Conservation (phyloP, 768 basidiomycete species). For the Daedaleopsis sinensis region DNA sequence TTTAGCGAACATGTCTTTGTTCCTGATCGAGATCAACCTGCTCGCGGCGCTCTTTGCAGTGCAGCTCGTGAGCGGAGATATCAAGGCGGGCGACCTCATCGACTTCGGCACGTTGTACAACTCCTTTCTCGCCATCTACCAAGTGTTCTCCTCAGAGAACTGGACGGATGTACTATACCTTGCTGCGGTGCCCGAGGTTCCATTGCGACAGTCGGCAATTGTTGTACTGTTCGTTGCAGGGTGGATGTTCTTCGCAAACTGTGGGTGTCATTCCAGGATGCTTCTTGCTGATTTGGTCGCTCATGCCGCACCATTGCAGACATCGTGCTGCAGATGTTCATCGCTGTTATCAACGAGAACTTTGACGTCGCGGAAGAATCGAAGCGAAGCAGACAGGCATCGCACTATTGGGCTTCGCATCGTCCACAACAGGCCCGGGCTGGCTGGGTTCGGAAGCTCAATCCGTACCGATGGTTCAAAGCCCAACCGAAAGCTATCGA, state of each 20-base stretch:
- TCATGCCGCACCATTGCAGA: slow-evolving; percentile 45
- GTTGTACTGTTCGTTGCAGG: slow-evolving; percentile 71
- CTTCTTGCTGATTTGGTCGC: not conserved
- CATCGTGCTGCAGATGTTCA: slow-evolving; percentile 93
- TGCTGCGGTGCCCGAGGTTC: slow-evolving; percentile 60
- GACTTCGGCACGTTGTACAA: slow-evolving; percentile 86
- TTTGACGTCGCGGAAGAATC: slow-evolving; percentile 91
- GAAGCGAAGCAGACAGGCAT: slow-evolving; percentile 81
- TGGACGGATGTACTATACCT: slow-evolving; percentile 82
- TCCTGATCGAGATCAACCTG: slow-evolving; percentile 86
- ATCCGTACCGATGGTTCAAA: slow-evolving; percentile 87
- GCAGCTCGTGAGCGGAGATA: slow-evolving; percentile 86
- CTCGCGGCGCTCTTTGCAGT: slow-evolving; percentile 81
- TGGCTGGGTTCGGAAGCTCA: slow-evolving; percentile 74
- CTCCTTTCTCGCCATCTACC: slow-evolving; percentile 83
- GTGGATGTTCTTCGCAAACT: slow-evolving; percentile 94
- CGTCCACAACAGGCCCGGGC: slow-evolving; percentile 46
- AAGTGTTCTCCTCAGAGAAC: slow-evolving; percentile 92
- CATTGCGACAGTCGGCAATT: slow-evolving; percentile 69
- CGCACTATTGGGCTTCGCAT: slow-evolving; percentile 64
- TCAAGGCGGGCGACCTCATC: slow-evolving; percentile 52
- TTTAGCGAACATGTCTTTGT: slow-evolving; percentile 88
- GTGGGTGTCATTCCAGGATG: slow-evolving; percentile 47
- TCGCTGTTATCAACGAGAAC: slow-evolving; percentile 96
- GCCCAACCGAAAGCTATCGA: slow-evolving; percentile 73